phyloP scores from a whole-genome alignment of 306 rosid genomes.

The Quercus glauca region DNA sequence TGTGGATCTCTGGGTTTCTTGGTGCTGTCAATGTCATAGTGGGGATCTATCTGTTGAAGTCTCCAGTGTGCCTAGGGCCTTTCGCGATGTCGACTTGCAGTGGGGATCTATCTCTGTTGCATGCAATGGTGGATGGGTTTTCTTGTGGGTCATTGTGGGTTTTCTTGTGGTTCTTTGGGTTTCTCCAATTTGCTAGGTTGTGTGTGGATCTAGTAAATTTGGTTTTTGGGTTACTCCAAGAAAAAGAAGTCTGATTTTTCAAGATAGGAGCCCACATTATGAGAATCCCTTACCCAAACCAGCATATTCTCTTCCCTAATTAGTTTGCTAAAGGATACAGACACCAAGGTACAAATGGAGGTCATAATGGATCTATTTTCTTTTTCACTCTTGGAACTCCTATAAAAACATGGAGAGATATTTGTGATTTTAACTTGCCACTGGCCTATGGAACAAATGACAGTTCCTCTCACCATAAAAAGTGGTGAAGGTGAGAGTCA shows the following conservation, averaged over 20 bases:
- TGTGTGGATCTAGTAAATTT: not conserved
- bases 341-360: not conserved
- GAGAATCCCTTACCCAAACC: not conserved
- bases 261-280: not conserved
- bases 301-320: not conserved
- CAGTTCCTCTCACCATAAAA: not conserved
- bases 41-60: too few species aligned
- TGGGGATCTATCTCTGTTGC: too few species aligned
- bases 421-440: not conserved
- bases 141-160: too few species aligned
- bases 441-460: not conserved
- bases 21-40: too few species aligned
- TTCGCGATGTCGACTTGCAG: rapidly evolving
- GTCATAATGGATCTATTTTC: not conserved
- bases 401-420: not conserved
- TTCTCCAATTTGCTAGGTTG: not conserved
- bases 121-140: too few species aligned
- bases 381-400: not conserved
- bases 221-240: not conserved
- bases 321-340: not conserved
- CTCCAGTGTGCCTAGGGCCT: too few species aligned
- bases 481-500: not conserved
- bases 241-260: not conserved
- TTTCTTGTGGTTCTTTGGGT: too few species aligned
- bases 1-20: too few species aligned